phyloP scores from a whole-genome alignment of 768 basidiomycete species.

The Suillus bovinus region DNA sequence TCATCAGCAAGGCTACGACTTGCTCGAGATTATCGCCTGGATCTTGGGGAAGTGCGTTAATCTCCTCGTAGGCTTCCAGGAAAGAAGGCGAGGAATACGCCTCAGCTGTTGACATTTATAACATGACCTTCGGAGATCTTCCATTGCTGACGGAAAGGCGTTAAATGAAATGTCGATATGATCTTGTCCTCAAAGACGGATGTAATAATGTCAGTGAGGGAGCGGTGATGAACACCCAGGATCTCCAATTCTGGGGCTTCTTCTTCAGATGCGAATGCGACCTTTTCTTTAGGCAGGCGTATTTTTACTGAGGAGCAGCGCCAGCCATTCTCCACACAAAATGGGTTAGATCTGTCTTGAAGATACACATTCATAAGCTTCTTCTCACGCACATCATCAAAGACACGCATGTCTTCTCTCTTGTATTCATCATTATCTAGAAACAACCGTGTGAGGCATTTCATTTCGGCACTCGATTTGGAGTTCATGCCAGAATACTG shows the following conservation, averaged over 20 bases:
- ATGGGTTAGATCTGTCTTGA: not conserved
- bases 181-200: not conserved
- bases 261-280: not conserved
- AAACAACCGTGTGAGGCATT: constrained; percentile 28
- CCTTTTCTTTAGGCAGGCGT: constrained; percentile 7
- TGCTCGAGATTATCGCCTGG: too few species aligned
- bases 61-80: too few species aligned
- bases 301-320: constrained; percentile 6
- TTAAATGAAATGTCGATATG: not conserved
- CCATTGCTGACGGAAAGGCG: constrained; percentile 5
- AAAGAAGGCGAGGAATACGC: too few species aligned
- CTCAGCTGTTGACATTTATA: not conserved
- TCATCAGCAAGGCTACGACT: too few species aligned
- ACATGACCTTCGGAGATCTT: not conserved
- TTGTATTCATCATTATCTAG: constrained; percentile 23
- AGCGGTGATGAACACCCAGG: not conserved
- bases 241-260: constrained; percentile 4
- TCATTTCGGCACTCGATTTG: constrained; percentile 29
- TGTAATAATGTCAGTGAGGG: constrained; percentile 3
- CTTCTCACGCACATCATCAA: constrained; percentile 9
- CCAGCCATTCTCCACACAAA: constrained; percentile 10
- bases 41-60: too few species aligned
- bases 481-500: constrained; percentile 24
- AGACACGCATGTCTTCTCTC: constrained; percentile 16
- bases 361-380: not conserved